A percentile compares a stretch with the other conserved stretches of the same genome.
Conservation (phyloP, 1,284 basidiomycete genomes). For the Naganishia liquefaciens region DNA sequence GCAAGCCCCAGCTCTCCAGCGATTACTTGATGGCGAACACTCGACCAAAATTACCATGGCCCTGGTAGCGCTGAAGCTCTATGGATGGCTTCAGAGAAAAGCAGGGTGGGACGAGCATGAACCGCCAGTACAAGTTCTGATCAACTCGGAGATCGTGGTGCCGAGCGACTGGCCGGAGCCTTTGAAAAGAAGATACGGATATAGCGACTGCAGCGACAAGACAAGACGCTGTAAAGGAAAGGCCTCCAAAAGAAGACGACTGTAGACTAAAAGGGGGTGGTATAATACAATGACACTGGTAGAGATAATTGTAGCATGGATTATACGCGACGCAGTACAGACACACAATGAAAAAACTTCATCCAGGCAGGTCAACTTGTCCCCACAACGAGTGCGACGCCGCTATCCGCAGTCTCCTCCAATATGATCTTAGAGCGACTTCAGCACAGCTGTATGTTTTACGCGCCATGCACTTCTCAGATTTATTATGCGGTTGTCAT, state of each 20-base stretch:
- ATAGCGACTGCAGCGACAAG: neutral
- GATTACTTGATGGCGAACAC: constrained; percentile 3
- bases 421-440: too few relatives aligned
- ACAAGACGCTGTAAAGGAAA: neutral
- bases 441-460: too few relatives aligned
- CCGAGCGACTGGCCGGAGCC: constrained; percentile 7
- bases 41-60: neutral
- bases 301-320: too few relatives aligned
- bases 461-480: neutral
- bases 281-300: too few relatives aligned
- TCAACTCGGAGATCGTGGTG: neutral
- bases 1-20: neutral
- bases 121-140: constrained; percentile 18
- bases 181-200: constrained; percentile 10
- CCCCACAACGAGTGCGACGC: too few relatives aligned
- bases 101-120: constrained; percentile 19
- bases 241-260: too few relatives aligned
- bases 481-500: constrained; percentile 1
- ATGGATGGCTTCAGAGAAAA: constrained; percentile 13
- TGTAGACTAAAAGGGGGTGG: too few relatives aligned
- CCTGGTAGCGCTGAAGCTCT: neutral
- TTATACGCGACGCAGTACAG: too few relatives aligned
- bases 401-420: too few relatives aligned
- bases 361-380: too few relatives aligned
- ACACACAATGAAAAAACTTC: too few relatives aligned